phyloP scores from a whole-genome alignment of 371 early-diverging fungal species.

The Rhizopus stolonifer region DNA sequence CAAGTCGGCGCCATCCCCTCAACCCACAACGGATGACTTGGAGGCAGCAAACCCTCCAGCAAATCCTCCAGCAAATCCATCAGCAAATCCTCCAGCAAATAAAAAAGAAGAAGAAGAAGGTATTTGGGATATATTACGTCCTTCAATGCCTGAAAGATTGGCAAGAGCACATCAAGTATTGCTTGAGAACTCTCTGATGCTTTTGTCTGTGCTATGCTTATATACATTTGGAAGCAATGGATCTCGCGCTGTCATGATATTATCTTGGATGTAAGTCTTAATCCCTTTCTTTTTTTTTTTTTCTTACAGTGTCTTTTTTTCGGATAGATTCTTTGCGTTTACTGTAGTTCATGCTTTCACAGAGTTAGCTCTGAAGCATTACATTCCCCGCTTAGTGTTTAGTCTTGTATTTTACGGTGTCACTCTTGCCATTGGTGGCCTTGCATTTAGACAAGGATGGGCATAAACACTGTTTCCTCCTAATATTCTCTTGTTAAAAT shows the following conservation, averaged over 20 bases:
- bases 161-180: constrained; percentile 29
- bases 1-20: not conserved
- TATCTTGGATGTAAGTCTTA: constrained; percentile 39
- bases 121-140: constrained; percentile 1
- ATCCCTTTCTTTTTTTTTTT: too few species aligned
- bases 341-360: constrained; percentile 19
- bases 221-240: constrained; percentile 31
- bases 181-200: constrained; percentile 36
- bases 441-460: constrained; percentile 25
- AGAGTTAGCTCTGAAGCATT: constrained; percentile 12
- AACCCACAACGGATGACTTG: constrained; percentile 15
- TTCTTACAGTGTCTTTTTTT: too few species aligned
- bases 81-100: too few species aligned
- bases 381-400: constrained; percentile 17
- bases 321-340: constrained; percentile 29
- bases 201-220: constrained; percentile 30
- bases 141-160: constrained; percentile 10
- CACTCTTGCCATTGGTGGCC: constrained; percentile 30
- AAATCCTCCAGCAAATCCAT: too few species aligned
- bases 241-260: constrained; percentile 29
- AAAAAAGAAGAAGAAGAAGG: constrained; percentile 1
- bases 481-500: too few species aligned
- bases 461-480: too few species aligned
- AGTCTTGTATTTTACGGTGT: constrained; percentile 20
- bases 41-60: constrained; percentile 26